phyloP scores from a whole-genome alignment of 257 asterid genomes.

The Fraxinus americana region DNA sequence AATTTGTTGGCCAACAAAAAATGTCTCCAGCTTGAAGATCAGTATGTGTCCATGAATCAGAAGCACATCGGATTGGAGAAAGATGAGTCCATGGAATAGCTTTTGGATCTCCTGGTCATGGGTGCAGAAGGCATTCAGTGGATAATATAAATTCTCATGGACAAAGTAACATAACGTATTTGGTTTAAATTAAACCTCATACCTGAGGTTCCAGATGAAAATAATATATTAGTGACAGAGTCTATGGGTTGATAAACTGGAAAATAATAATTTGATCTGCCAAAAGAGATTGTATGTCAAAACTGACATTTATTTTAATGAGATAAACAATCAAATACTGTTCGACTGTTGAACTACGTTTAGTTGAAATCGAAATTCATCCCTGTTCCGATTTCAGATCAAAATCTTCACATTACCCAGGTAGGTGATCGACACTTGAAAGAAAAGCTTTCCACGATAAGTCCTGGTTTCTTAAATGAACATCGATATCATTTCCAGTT shows the following conservation, averaged over 20 bases:
- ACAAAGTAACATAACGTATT: neutral
- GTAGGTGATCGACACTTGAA: conserved; percentile 46
- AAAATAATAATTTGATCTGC: conserved; percentile 58
- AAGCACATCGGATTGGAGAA: conserved; percentile 84
- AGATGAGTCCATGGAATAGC: conserved; percentile 96
- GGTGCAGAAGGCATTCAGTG: conserved; percentile 8
- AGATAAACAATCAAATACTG: conserved; percentile 6
- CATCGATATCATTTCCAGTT: conserved; percentile 60
- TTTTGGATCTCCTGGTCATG: conserved; percentile 82
- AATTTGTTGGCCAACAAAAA: conserved; percentile 88
- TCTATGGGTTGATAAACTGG: conserved; percentile 72
- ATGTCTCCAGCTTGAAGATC: conserved; percentile 66
- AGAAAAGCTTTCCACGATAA: conserved; percentile 72
- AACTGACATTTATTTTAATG: conserved; percentile 6
- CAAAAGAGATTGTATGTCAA: conserved; percentile 23
- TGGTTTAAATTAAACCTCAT: conserved; percentile 11
- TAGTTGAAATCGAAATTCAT: neutral
- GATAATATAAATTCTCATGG: neutral
- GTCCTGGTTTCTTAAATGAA: conserved; percentile 68
- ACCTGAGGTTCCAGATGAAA: conserved; percentile 98
- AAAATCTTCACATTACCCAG: conserved; percentile 47
- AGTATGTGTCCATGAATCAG: conserved; percentile 78
- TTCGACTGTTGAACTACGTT: conserved; percentile 3
- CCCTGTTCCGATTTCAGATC: neutral
- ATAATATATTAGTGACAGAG: conserved; percentile 73